Conservation (phyloP, 768 basidiomycete species). For the Termitomyces sp. region DNA sequence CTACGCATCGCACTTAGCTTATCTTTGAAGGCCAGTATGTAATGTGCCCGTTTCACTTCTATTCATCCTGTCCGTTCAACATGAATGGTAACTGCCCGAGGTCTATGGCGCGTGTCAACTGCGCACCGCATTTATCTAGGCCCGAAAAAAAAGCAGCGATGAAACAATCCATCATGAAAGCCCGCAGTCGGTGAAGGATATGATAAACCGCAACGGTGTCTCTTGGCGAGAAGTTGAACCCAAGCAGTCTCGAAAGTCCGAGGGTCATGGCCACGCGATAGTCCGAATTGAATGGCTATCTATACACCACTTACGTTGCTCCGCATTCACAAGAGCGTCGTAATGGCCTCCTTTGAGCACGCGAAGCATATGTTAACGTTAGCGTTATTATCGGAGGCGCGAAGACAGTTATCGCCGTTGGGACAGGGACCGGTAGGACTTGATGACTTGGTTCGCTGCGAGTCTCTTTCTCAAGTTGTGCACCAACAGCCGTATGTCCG, state of each 20-base stretch:
- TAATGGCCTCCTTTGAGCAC: not conserved
- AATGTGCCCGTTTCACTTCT: not conserved
- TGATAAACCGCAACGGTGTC: too few species aligned
- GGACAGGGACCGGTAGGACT: constrained; percentile 17
- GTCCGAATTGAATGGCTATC: not conserved
- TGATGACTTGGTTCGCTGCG: constrained; percentile 22
- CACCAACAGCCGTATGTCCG: constrained; percentile 42
- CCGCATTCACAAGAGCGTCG: not conserved
- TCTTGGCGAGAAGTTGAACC: not conserved
- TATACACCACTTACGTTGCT: not conserved
- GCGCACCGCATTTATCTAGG: not conserved
- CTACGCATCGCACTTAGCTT: not conserved
- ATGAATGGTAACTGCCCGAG: not conserved
- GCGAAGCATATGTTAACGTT: too few species aligned
- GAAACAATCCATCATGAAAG: too few species aligned
- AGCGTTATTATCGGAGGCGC: not conserved
- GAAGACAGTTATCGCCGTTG: not conserved
- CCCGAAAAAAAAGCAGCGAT: too few species aligned
- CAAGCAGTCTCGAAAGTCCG: not conserved
- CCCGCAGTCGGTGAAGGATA: not conserved
- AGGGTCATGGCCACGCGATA: too few species aligned
- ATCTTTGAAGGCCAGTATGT: not conserved
- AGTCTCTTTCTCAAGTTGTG: constrained; percentile 46
- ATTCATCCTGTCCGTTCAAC: not conserved
- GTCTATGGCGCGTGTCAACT: not conserved